Base-by-base conservation (phyloP, 2,329 filamentous ascomycete genomes). In the Paracorniculantispora psalliotae region DNA sequence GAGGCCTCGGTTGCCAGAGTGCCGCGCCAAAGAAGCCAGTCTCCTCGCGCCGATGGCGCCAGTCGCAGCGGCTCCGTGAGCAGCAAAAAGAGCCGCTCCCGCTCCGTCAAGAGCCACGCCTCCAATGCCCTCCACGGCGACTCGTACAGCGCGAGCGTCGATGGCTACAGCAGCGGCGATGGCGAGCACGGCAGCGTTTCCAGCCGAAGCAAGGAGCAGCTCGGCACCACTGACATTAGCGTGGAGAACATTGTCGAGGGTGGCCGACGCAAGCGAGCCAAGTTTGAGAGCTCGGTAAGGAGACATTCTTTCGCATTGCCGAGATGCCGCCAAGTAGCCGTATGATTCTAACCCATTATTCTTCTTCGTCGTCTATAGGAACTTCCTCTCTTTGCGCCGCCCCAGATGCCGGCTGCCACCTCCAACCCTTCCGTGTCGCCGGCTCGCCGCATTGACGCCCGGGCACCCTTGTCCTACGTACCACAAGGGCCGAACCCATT, bases 241-340 rank as follows among this genome's bases (percentile, higher is more conserved):
- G 85, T 97, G 66, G 92, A 97, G 67, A 99, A 99, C 72, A 97
- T 99, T 73, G 90, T 99, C 62, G 93, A 97, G 75, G 94, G 96
- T 70, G 92, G 93, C 65, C 88, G 94, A 74, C 88, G 94, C 71
- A 97, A 97, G 80, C 86, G 92, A 70, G 91, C 93, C 68, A 97
- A 96, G 75, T 89, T 89, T 77, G 93, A 97, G 74, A 97, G 93
- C 79, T 97, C 93, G 75, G 93, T 97, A 88, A 87, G 93, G 55
- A 58, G 26, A 56, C n/a, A 41, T 17, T 28, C 55, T 52, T 57
- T 44, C 28, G 28, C 44, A 49, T 51, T 44, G 13, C 46, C 21
- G 15, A 28, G 13, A 39, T 10, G n/a, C 48, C 46, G 23, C 41
- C 37, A 44, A 25, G 37, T 26, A 46, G 10, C 28, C 26, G n/a